Evolutionary conservation across 345 rosid species (phyloP), one percentile per base, ranked within the genome.

Genomic region (Salix caprea): DNA sequence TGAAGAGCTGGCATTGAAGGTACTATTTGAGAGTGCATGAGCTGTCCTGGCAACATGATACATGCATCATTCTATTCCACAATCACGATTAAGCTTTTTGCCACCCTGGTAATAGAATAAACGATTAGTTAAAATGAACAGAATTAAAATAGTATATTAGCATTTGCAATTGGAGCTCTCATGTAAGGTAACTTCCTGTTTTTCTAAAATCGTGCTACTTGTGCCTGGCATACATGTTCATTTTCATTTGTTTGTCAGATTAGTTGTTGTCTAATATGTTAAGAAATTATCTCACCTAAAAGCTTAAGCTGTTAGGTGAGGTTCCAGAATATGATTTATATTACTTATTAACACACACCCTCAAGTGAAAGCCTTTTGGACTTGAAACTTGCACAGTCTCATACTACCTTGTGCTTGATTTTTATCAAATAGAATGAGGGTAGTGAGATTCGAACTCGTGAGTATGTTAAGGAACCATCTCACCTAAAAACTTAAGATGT

Each of bases 1-100:
- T 48, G 91, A 93, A 86, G 89, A 91, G 81, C 93, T 96, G 26
- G 92, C 94, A n/a, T 76, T 92, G 77, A 91, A 92, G 96, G 99
- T 95, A 84, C 16, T 62, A 32, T 52, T 44, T 18, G 21, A 36
- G 21, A 74, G 30, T 34, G 42, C 68, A 34, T 23, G 42, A 37
- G 21, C 39, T 67, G 42, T 36, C 11, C 11, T 67, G 70, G 26
- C 21, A 24, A 13, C 50, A 46, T 14, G 50, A 46, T 46, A 4
- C 50, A 46, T 46, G 40, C 32, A 52, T 52, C 58, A 52, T 52
- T 52, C 58, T 6, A 18, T 18, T 19, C 23, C n/a, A 52, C 19
- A 52, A 52, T 52, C 58, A 52, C 9, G n/a, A 52, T 18, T 52
- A 16, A 5, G 23, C 1, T 52, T 70, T 70, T 70, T n/a, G 50